Evolutionary conservation across 2,329 filamentous ascomycete species (phyloP).

Genomic region (Pseudocercospora eumusae): DNA sequence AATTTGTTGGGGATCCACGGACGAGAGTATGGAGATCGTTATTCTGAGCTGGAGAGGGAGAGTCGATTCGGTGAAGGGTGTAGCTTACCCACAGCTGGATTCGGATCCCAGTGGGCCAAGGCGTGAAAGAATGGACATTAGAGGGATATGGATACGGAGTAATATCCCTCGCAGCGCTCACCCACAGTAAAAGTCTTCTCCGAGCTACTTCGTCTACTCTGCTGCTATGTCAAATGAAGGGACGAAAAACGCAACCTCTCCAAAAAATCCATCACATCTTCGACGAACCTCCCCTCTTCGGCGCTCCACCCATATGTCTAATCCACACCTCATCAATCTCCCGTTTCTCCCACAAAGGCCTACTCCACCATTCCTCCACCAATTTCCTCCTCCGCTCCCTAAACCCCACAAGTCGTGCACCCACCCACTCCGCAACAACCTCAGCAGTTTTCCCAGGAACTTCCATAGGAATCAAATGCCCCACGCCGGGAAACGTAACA

Average conservation of each 20-base stretch:
- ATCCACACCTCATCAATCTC: conserved; percentile 18
- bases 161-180: no score
- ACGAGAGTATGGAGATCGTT: not conserved
- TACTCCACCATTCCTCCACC: conserved; percentile 20
- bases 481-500: conserved; percentile 63
- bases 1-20: not conserved
- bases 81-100: no score
- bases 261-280: conserved; percentile 16
- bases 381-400: conserved; percentile 24
- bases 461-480: conserved; percentile 86
- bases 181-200: no score
- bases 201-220: no score
- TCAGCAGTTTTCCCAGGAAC: conserved; percentile 38
- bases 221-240: no score
- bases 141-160: no score
- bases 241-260: no score
- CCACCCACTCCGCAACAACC: conserved; percentile 20
- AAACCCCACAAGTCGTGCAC: conserved; percentile 14
- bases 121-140: no score
- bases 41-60: not conserved
- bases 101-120: no score
- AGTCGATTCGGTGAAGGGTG: no score
- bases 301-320: conserved; percentile 14
- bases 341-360: conserved; percentile 17
- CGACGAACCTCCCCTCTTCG: conserved; percentile 2